Conservation (phyloP, 2,329 filamentous ascomycete genomes). For the Pseudofabraea citricarpa region DNA sequence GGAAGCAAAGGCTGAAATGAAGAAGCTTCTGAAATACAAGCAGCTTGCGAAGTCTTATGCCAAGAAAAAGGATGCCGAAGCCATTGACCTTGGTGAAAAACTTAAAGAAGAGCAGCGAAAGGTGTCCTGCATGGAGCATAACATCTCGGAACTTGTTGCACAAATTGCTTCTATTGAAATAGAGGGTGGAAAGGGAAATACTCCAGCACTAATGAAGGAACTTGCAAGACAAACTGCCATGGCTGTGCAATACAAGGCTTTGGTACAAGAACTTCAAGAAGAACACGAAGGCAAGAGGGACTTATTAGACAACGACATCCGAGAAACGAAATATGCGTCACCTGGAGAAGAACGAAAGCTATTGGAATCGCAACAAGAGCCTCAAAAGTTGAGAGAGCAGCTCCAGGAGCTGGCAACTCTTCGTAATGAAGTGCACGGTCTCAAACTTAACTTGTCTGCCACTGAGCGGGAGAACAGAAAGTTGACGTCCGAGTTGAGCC, state of each 20-base stretch:
- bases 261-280: conserved; percentile 55
- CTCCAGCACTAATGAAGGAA: conserved; percentile 45
- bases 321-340: conserved; percentile 27
- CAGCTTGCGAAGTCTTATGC: conserved; percentile 75
- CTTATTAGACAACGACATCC: conserved; percentile 26
- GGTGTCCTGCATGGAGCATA: conserved; percentile 58
- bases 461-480: conserved; percentile 35
- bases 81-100: conserved; percentile 58
- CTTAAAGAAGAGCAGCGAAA: conserved; percentile 65
- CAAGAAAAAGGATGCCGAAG: conserved; percentile 70
- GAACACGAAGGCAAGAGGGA: conserved; percentile 35
- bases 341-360: conserved; percentile 47
- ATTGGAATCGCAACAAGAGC: conserved; percentile 48
- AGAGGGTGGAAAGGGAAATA: conserved; percentile 37
- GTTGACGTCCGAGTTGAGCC: conserved; percentile 22
- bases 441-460: conserved; percentile 45
- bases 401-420: conserved; percentile 46
- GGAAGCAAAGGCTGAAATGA: conserved; percentile 68
- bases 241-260: conserved; percentile 51
- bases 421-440: conserved; percentile 45
- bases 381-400: conserved; percentile 49
- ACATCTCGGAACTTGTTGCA: conserved; percentile 54
- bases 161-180: conserved; percentile 41
- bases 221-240: conserved; percentile 53
- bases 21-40: conserved; percentile 75